A percentile compares a stretch with the other conserved stretches of the same genome.
These are phyloP conservation scores for Trichophyton benhamiae DNA, from an alignment of 2,329 filamentous ascomycete genomes.

Conservation along the genomic window DNA sequence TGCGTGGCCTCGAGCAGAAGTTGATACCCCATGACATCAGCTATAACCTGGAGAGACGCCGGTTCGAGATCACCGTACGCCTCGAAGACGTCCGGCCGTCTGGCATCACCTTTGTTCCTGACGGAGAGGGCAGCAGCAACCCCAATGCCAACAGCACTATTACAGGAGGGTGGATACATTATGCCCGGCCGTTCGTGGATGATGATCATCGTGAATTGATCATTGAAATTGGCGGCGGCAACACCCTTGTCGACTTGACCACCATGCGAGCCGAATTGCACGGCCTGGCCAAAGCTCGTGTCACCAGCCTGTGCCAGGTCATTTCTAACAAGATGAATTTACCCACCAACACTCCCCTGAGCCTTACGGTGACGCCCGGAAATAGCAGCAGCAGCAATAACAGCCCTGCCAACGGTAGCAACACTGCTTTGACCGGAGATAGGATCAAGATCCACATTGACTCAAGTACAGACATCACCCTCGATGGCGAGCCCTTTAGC, in stretches of 20 bases:
- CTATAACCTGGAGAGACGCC: slow-evolving; percentile 57
- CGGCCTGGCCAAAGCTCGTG: slow-evolving; percentile 54
- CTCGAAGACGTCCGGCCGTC: slow-evolving; percentile 82
- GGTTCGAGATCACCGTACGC: slow-evolving; percentile 64
- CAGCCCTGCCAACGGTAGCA: slow-evolving; percentile 45
- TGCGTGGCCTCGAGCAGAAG: slow-evolving; percentile 80
- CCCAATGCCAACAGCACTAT: slow-evolving; percentile 11
- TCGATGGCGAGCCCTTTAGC: slow-evolving; percentile 26
- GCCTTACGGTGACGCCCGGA: slow-evolving; percentile 55
- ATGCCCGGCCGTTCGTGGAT: slow-evolving; percentile 78
- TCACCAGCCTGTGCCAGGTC: slow-evolving; percentile 64
- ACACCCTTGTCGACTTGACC: slow-evolving; percentile 45
- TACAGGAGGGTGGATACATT: slow-evolving; percentile 52
- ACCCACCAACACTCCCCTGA: slow-evolving; percentile 46
- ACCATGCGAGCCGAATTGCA: slow-evolving; percentile 58
- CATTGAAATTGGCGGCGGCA: slow-evolving; percentile 63
- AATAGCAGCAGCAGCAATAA: slow-evolving; percentile 44
- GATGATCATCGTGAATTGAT: slow-evolving; percentile 60
- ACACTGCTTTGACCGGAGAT: slow-evolving; percentile 51
- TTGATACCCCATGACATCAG: slow-evolving; percentile 65
- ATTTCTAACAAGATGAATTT: slow-evolving; percentile 69
- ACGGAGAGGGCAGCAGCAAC: slow-evolving; percentile 25
- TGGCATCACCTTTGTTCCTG: slow-evolving; percentile 55
- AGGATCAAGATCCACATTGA: slow-evolving; percentile 54
- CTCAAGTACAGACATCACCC: slow-evolving; percentile 30